Evolutionary conservation across 768 basidiomycete genomes (phyloP).

Genomic region (Leccinum fibrillosum): DNA sequence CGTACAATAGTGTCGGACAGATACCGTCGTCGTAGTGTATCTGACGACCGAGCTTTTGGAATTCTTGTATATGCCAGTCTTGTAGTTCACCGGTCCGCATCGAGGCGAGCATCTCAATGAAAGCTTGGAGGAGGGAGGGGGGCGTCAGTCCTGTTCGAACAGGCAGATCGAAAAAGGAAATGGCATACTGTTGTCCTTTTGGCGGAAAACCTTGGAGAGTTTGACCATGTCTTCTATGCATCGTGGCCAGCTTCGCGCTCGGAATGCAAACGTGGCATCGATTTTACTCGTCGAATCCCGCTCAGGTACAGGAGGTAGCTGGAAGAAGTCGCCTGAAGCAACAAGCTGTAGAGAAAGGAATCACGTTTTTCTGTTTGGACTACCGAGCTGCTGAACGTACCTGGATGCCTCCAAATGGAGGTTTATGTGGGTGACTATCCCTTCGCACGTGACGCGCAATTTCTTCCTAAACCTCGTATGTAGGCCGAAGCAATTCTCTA

Average conservation of each 20-base stretch:
- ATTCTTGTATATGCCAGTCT: slow-evolving; percentile 59
- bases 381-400: slow-evolving; percentile 23
- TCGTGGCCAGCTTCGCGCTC: slow-evolving; percentile 55
- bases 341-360: slow-evolving; percentile 47
- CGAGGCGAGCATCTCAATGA: slow-evolving; percentile 95
- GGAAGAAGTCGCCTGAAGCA: slow-evolving; percentile 77
- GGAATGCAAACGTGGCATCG: slow-evolving; percentile 59
- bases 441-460: slow-evolving; percentile 45
- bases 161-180: not conserved
- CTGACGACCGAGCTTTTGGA: slow-evolving; percentile 59
- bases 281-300: slow-evolving; percentile 48
- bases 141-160: not conserved
- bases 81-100: slow-evolving; percentile 89
- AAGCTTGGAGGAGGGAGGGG: slow-evolving; percentile 50
- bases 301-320: slow-evolving; percentile 68
- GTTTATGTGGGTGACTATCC: not conserved
- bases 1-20: slow-evolving; percentile 85
- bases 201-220: slow-evolving; percentile 69
- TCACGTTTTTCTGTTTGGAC: slow-evolving; percentile 4
- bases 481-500: slow-evolving; percentile 19
- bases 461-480: slow-evolving; percentile 22
- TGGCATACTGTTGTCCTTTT: slow-evolving; percentile 52
- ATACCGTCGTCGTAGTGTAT: slow-evolving; percentile 78
- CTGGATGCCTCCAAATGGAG: slow-evolving; percentile 71
- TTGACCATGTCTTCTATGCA: slow-evolving; percentile 47